Conservation (phyloP, 1,284 basidiomycete genomes). For the Malassezia slooffiae region DNA sequence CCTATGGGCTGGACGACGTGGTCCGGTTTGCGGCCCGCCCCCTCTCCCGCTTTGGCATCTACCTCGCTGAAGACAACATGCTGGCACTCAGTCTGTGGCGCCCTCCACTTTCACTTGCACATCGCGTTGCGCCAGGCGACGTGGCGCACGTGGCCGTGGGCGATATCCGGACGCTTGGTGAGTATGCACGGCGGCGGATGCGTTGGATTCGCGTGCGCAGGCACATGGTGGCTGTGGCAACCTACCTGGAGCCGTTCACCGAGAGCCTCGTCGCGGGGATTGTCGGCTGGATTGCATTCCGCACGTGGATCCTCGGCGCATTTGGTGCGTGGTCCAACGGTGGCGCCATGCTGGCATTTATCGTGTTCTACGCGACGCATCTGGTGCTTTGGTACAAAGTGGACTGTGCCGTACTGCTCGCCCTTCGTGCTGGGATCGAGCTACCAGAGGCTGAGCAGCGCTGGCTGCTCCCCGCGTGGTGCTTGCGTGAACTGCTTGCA, state of each 20-base stretch:
- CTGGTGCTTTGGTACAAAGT: conserved; percentile 16
- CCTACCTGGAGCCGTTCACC: conserved; percentile 39
- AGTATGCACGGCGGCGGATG: conserved; percentile 38
- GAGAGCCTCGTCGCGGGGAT: conserved; percentile 39
- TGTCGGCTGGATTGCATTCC: conserved; percentile 26
- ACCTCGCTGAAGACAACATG: conserved; percentile 46
- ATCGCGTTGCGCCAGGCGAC: conserved; percentile 28
- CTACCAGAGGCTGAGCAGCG: conserved; percentile 10
- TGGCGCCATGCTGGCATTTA: background rate
- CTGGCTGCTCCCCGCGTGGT: conserved; percentile 26
- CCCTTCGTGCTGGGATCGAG: conserved; percentile 17
- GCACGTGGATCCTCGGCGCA: conserved; percentile 13
- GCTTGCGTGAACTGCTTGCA: conserved; percentile 33
- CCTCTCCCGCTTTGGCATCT: conserved; percentile 42
- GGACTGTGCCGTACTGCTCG: conserved; percentile 16
- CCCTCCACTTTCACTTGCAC: conserved; percentile 28
- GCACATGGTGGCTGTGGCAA: conserved; percentile 40
- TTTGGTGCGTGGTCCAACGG: background rate
- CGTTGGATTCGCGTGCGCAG: conserved; percentile 46
- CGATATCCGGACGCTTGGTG: conserved; percentile 36
- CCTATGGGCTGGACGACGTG: background rate
- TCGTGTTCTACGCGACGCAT: conserved; percentile 11
- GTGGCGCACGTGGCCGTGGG: conserved; percentile 40
- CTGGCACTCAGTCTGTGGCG: conserved; percentile 39
- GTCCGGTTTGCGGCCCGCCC: conserved; percentile 20